A percentile compares a stretch with the other conserved stretches of the same genome.
Conservation (phyloP, 805 yeast species). For the Nakazawaea populi region DNA sequence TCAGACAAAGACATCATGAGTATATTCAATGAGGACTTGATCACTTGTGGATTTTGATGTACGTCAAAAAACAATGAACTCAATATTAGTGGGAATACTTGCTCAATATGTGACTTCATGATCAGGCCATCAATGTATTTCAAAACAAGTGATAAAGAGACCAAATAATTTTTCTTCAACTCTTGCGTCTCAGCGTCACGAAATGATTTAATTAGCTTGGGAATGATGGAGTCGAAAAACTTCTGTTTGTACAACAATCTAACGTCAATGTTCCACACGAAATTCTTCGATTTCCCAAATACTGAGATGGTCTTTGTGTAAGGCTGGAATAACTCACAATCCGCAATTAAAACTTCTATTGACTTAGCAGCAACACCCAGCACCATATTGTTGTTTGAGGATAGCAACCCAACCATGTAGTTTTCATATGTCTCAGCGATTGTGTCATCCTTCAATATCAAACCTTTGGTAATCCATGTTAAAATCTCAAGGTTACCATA, state of each 20-base stretch:
- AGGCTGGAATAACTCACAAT: conserved; percentile 52
- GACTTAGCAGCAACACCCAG: conserved; percentile 44
- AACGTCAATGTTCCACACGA: conserved; percentile 49
- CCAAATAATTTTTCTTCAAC: conserved; percentile 46
- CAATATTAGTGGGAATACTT: conserved; percentile 65
- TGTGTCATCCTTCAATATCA: conserved; percentile 51
- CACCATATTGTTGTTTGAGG: conserved; percentile 15
- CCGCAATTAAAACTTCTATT: conserved; percentile 62
- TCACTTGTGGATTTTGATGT: conserved; percentile 12
- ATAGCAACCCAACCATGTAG: conserved; percentile 28
- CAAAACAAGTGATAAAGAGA: conserved; percentile 62
- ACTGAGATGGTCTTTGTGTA: conserved; percentile 21
- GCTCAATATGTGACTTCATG: conserved; percentile 55
- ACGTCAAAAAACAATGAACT: conserved; percentile 47
- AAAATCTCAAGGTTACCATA: conserved; percentile 41
- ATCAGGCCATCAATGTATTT: conserved; percentile 59
- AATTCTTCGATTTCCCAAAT: conserved; percentile 17
- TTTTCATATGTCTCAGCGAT: conserved; percentile 27
- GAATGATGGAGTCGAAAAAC: conserved; percentile 57
- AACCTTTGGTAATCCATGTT: conserved; percentile 71
- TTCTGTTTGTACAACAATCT: conserved; percentile 76
- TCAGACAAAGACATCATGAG: conserved; percentile 24
- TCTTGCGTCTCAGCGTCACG: conserved; percentile 16
- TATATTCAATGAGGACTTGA: conserved; percentile 19
- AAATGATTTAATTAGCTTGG: conserved; percentile 46